Evolutionary conservation across 495 filamentous ascomycete species (phyloP).

Genomic region (Melanomma pulvis-pyrius): DNA sequence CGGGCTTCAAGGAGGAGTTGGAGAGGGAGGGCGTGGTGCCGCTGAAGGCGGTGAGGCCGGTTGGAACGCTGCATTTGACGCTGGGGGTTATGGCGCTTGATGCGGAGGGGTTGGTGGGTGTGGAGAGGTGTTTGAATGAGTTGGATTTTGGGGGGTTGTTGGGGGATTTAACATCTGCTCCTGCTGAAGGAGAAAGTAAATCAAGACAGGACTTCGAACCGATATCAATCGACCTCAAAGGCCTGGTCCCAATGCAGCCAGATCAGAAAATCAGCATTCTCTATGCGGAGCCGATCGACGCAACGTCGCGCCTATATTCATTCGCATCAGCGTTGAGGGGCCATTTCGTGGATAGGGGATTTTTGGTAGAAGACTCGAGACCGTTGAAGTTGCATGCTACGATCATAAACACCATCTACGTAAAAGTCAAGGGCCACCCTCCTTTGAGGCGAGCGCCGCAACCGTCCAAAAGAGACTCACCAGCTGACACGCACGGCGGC

Average conservation of each 20-base stretch:
- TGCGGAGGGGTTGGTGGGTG: constrained; percentile 60
- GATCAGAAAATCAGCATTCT: constrained; percentile 55
- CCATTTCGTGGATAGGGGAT: constrained; percentile 62
- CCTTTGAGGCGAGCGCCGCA: not conserved
- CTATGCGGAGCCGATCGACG: constrained; percentile 61
- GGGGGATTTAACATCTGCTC: not conserved
- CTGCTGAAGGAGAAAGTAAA: not conserved
- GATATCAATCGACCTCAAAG: constrained; percentile 37
- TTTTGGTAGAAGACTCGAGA: constrained; percentile 63
- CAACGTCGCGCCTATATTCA: constrained; percentile 55
- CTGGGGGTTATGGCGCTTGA: constrained; percentile 83
- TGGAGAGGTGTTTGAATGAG: constrained; percentile 55
- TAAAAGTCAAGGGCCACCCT: constrained; percentile 47
- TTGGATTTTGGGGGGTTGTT: constrained; percentile 22
- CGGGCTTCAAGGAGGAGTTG: constrained; percentile 62
- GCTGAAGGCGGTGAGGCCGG: constrained; percentile 65
- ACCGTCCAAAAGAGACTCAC: not conserved
- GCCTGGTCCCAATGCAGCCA: constrained; percentile 45
- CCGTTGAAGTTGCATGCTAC: constrained; percentile 83
- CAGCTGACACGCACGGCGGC: not conserved
- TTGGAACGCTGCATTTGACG: constrained; percentile 83
- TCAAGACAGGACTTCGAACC: not conserved
- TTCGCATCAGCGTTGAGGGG: constrained; percentile 67
- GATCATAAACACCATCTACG: constrained; percentile 85
- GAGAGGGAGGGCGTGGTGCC: constrained; percentile 3